These are phyloP conservation scores for Botrytis paeoniae DNA, from an alignment of 2,329 filamentous ascomycete species.

Conservation along the genomic window DNA sequence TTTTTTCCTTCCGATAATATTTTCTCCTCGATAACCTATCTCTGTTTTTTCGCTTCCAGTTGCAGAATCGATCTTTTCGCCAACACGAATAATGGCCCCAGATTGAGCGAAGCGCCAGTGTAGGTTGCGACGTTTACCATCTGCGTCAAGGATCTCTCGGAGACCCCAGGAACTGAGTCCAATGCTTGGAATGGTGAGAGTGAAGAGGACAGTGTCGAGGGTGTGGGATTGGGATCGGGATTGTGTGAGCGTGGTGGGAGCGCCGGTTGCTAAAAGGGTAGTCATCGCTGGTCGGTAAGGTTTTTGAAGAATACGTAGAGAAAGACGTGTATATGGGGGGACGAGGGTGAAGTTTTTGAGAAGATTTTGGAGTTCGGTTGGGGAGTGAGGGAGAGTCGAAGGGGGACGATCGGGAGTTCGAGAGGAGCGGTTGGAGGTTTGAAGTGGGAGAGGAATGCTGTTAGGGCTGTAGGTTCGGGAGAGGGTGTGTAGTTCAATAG, in stretches of 20 bases:
- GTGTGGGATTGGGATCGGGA: slow-evolving; percentile 5
- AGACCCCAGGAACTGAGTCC: slow-evolving; percentile 8
- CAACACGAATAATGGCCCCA: slow-evolving; percentile 23
- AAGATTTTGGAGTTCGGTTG: slow-evolving; percentile 47
- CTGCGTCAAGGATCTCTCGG: slow-evolving; percentile 27
- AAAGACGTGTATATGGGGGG: slow-evolving; percentile 41
- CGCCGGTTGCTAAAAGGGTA: slow-evolving; percentile 40
- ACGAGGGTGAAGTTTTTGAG: slow-evolving; percentile 49
- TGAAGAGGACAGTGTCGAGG: slow-evolving; percentile 2
- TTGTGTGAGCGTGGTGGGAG: slow-evolving; percentile 29
- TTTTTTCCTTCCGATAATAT: slow-evolving; percentile 9
- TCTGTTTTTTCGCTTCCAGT: background rate
- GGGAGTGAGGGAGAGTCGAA: slow-evolving; percentile 41
- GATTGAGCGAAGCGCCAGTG: slow-evolving; percentile 35
- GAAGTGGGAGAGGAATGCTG: slow-evolving; percentile 40
- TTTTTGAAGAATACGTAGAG: slow-evolving; percentile 37
- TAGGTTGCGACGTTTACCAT: slow-evolving; percentile 36
- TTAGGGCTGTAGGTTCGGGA: slow-evolving; percentile 41
- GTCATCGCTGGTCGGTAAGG: slow-evolving; percentile 38
- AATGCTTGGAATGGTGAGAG: background rate
- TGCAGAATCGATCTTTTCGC: background rate
- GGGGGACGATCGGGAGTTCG: slow-evolving; percentile 26
- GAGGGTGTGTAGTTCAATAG: slow-evolving; percentile 49
- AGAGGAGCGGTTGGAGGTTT: slow-evolving; percentile 32
- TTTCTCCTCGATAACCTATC: slow-evolving; percentile 9